Conservation (phyloP, 1,284 basidiomycete genomes). For the Ceratobasidium sp. region DNA sequence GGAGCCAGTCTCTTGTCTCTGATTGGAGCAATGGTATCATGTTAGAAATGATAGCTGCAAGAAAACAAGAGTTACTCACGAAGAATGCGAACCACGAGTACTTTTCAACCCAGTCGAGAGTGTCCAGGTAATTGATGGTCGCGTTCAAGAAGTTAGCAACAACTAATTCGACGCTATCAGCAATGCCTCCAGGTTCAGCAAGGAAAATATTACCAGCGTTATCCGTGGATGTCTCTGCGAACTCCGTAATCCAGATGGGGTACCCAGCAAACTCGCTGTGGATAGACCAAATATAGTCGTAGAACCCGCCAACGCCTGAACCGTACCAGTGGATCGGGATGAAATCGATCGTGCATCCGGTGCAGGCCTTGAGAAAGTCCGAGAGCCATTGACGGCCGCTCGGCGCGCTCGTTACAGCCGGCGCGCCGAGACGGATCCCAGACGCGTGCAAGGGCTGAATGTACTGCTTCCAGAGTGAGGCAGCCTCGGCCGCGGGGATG, state of each 20-base stretch:
- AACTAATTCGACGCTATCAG: background rate
- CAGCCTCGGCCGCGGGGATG: slow-evolving; percentile 55
- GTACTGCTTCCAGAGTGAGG: slow-evolving; percentile 57
- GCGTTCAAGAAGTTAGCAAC: slow-evolving; percentile 25
- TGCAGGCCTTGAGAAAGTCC: slow-evolving; percentile 16
- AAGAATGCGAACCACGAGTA: slow-evolving; percentile 31
- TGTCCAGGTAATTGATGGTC: slow-evolving; percentile 14
- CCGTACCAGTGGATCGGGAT: slow-evolving; percentile 33
- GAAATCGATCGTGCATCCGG: slow-evolving; percentile 21
- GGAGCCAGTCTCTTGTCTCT: slow-evolving; percentile 23
- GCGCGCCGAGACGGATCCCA: slow-evolving; percentile 54
- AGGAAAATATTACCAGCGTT: background rate
- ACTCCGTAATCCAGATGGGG: slow-evolving; percentile 28
- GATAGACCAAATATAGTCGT: slow-evolving; percentile 28
- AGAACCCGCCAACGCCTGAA: slow-evolving; percentile 19
- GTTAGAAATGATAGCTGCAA: background rate
- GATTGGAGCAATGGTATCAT: background rate
- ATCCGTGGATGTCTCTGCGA: slow-evolving; percentile 23
- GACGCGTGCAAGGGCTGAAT: slow-evolving; percentile 57
- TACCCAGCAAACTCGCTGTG: slow-evolving; percentile 3
- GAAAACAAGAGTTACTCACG: background rate
- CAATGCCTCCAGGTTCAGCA: background rate
- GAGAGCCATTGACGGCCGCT: slow-evolving; percentile 28
- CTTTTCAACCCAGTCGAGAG: slow-evolving; percentile 21
- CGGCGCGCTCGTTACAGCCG: slow-evolving; percentile 49